A percentile compares a stretch with the other conserved stretches of the same genome.
Conservation (phyloP, 2,329 filamentous ascomycete genomes). For the Penicillium capsulatum region DNA sequence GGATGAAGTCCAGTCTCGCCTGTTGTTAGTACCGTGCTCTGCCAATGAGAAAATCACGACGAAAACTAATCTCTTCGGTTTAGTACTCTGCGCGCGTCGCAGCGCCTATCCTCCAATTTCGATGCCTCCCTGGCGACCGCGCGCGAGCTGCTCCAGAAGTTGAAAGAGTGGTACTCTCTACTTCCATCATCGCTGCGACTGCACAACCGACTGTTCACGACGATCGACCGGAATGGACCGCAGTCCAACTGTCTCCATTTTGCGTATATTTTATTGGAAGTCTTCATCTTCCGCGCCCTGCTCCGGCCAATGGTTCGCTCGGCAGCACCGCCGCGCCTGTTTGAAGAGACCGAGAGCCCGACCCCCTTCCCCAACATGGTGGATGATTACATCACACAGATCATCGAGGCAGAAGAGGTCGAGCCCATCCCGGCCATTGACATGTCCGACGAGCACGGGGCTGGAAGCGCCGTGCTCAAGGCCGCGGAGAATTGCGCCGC, state of each 20-base stretch:
- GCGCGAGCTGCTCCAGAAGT: background rate
- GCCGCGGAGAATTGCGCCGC: too few species aligned
- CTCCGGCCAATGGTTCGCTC: too few species aligned
- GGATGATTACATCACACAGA: background rate
- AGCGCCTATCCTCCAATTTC: background rate
- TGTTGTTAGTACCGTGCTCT: too few species aligned
- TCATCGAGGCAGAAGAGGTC: background rate
- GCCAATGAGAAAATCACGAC: too few species aligned
- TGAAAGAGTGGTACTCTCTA: background rate
- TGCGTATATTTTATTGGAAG: too few species aligned
- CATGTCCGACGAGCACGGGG: background rate
- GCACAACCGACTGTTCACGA: too few species aligned
- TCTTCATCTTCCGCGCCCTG: too few species aligned
- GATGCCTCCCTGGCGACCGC: background rate
- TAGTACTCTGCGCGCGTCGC: background rate
- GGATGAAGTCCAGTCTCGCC: too few species aligned
- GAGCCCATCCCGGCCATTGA: background rate
- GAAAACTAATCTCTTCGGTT: too few species aligned
- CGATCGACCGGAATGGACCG: too few species aligned
- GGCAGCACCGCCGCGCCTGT: too few species aligned
- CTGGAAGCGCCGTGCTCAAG: too few species aligned
- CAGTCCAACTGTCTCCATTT: background rate
- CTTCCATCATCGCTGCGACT: background rate
- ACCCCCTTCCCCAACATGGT: background rate
- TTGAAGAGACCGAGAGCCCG: background rate